A percentile compares a stretch with the other conserved stretches of the same genome.
These are phyloP conservation scores for Echium plantagineum DNA, from an alignment of 257 asterid species.

Conservation along the genomic window DNA sequence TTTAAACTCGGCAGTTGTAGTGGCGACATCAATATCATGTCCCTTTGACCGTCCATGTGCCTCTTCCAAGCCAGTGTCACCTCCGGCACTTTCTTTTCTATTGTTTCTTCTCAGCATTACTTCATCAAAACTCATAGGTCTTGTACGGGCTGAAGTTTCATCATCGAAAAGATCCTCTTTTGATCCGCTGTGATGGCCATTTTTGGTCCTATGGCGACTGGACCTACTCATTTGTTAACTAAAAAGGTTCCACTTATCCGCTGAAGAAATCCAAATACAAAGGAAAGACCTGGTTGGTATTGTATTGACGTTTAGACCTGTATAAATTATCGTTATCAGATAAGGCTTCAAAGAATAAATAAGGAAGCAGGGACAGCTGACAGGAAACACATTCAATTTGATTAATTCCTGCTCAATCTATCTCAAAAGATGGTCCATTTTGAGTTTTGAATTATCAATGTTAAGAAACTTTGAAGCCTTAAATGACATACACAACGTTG, in stretches of 20 bases:
- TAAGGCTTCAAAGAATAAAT: background rate
- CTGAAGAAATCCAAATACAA: constrained; percentile 14
- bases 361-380: too few relatives aligned
- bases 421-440: too few relatives aligned
- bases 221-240: constrained; percentile 36
- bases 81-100: constrained; percentile 28
- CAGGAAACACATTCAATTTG: too few relatives aligned
- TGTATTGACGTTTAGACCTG: too few relatives aligned
- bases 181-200: constrained; percentile 18
- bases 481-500: too few relatives aligned
- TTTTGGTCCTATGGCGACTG: constrained; percentile 23
- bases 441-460: too few relatives aligned
- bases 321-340: background rate
- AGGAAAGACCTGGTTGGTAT: background rate
- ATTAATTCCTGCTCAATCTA: too few relatives aligned
- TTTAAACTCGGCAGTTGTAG: constrained; percentile 17
- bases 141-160: constrained; percentile 86
- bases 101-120: constrained; percentile 64
- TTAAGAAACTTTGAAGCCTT: too few relatives aligned
- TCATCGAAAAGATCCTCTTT: constrained; percentile 27
- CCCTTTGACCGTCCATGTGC: constrained; percentile 22
- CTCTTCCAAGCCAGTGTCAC: constrained; percentile 17
- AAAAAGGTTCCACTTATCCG: constrained; percentile 16
- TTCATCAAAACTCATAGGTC: constrained; percentile 74
- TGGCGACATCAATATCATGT: constrained; percentile 15